Evolutionary conservation across 108 stramenopile genomes (phyloP).

Genomic region (Chaetoceros tenuissimus): DNA sequence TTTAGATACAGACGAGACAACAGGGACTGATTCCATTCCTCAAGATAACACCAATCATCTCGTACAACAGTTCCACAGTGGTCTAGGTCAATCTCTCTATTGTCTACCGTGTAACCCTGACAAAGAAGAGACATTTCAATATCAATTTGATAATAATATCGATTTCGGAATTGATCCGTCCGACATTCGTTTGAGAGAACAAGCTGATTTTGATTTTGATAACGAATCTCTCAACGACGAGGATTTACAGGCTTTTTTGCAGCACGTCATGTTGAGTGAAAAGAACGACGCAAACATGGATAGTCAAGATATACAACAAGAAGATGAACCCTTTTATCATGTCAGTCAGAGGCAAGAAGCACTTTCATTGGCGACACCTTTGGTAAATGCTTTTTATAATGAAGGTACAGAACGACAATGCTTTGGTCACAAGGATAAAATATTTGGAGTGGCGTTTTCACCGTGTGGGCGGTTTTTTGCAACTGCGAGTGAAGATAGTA

Average conservation of each 20-base stretch:
- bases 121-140: neutral
- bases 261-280: neutral
- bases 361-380: neutral
- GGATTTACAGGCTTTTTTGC: neutral
- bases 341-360: neutral
- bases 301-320: neutral
- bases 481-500: constrained; percentile 76
- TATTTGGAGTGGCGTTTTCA: constrained; percentile 60
- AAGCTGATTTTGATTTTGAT: neutral
- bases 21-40: neutral
- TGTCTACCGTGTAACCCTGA: neutral
- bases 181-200: neutral
- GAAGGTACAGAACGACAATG: constrained; percentile 43
- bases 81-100: neutral
- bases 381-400: neutral
- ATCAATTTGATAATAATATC: neutral
- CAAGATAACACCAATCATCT: neutral
- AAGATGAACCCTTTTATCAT: neutral
- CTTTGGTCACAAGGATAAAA: constrained; percentile 64
- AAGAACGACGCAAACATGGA: neutral
- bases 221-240: neutral
- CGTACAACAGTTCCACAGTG: neutral
- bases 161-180: neutral
- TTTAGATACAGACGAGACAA: neutral
- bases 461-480: constrained; percentile 60